Base-by-base conservation (phyloP, 1,139 yeast species). In the Suhomyces yuchorum region DNA sequence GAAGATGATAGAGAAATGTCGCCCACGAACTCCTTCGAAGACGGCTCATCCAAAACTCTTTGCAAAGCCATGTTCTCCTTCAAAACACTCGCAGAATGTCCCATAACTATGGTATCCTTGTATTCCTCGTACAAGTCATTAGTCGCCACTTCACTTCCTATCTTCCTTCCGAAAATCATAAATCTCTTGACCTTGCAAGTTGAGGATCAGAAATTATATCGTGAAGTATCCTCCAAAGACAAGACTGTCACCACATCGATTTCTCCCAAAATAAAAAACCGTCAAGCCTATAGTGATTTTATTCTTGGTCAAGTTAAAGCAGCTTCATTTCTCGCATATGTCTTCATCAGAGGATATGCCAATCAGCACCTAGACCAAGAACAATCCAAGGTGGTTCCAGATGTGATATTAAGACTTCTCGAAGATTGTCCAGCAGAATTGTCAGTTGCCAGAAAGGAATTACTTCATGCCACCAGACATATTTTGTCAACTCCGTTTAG, bases 401-500 rank as follows among this genome's bases (percentile, higher is more conserved):
- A 88, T 53, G 81, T 92, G 44, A 88, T 93, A 26, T 80, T 93
- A 50, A 75, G 98, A 55, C 71, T 95, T 40, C 72, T 95, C 40
- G 96, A 91, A 65, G 99, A 95, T 64, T 93, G 98, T 63, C 99
- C 99, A 4, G 86, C 96, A n/a, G 98, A 93, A 64, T 73, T 91
- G 43, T 87, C 96, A 2, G 85, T 92, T 4, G 96, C 97, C 0
- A 76, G 99, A 59, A 91, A 93, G 62, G 99, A 95, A 66, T 71
- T 95, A 41, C 73, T 95, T 37, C 98, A 93, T 55, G 97, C 98
- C 0, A 90, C 97, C 4, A 79, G 99, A 60, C 99, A 95, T 61
- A 90, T 95, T 20, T 71, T 95, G 46, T 88, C 96, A 4, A 92
- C 98, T 0, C 91, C 92, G 22, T 89, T 89, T 63, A 80, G 96